Evolutionary conservation across 1,284 basidiomycete species (phyloP).

Genomic region (Leccinum fuscescens): DNA sequence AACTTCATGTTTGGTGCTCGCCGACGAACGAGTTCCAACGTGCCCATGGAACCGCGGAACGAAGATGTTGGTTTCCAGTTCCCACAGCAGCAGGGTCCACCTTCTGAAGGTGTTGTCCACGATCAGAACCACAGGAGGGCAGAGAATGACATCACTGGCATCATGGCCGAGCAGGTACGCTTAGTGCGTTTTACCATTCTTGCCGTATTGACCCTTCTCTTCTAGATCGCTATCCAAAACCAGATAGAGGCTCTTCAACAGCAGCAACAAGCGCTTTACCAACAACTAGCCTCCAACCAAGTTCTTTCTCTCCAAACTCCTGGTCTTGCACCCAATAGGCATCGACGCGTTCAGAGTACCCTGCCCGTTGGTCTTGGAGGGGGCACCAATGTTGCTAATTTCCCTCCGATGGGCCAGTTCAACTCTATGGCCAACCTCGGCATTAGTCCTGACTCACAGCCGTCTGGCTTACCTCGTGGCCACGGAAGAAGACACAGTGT

Average conservation of each 20-base stretch:
- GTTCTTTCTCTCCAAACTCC: constrained; percentile 69
- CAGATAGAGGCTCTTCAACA: constrained; percentile 91
- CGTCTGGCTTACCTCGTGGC: constrained; percentile 68
- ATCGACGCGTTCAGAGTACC: constrained; percentile 89
- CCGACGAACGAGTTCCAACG: constrained; percentile 48
- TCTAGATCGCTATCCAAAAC: constrained; percentile 81
- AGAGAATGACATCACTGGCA: constrained; percentile 76
- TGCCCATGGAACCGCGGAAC: constrained; percentile 66
- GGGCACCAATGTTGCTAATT: constrained; percentile 42
- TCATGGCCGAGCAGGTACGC: constrained; percentile 86
- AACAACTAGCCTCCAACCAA: constrained; percentile 79
- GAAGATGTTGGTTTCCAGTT: constrained; percentile 81
- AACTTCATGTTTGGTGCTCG: constrained; percentile 85
- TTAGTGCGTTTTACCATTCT: not conserved
- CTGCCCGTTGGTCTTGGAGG: constrained; percentile 59
- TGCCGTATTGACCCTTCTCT: constrained; percentile 13
- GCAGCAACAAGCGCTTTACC: constrained; percentile 84
- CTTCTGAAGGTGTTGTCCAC: constrained; percentile 37
- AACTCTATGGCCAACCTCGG: constrained; percentile 54
- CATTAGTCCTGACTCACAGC: constrained; percentile 64
- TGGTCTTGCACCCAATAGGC: constrained; percentile 66
- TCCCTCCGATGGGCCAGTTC: constrained; percentile 68
- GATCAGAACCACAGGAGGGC: constrained; percentile 53
- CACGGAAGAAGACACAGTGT: constrained; percentile 94
- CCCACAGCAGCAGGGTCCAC: constrained; percentile 62